These are phyloP conservation scores for Candida ulmi DNA, from an alignment of 805 yeast genomes.

Conservation along the genomic window DNA sequence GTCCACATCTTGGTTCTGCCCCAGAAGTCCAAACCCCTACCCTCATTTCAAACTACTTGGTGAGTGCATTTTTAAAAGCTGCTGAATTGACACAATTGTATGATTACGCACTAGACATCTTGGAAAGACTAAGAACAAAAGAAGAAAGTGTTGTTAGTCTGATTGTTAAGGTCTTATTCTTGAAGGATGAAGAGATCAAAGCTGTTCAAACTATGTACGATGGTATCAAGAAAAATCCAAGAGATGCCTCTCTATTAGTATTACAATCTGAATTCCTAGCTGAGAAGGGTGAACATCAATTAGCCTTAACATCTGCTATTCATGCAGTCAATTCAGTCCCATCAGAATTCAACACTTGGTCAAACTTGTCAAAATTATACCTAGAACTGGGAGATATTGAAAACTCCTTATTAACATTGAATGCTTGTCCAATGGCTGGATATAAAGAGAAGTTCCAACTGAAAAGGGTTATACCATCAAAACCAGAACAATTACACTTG, in stretches of 20 bases:
- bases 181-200: slow-evolving; percentile 53
- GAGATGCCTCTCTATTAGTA: slow-evolving; percentile 50
- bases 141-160: slow-evolving; percentile 58
- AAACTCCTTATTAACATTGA: slow-evolving; percentile 64
- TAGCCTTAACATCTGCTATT: slow-evolving; percentile 54
- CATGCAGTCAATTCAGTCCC: slow-evolving; percentile 70
- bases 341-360: slow-evolving; percentile 73
- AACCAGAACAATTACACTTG: slow-evolving; percentile 53
- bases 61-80: slow-evolving; percentile 65
- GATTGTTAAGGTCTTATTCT: slow-evolving; percentile 45
- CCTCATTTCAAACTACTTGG: slow-evolving; percentile 57
- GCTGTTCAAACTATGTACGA: slow-evolving; percentile 49
- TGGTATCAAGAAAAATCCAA: slow-evolving; percentile 42
- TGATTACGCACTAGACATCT: slow-evolving; percentile 53
- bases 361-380: slow-evolving; percentile 57
- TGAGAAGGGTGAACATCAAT: slow-evolving; percentile 44
- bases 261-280: slow-evolving; percentile 55
- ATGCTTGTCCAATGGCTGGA: slow-evolving; percentile 74
- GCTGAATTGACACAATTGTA: slow-evolving; percentile 61
- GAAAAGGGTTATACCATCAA: slow-evolving; percentile 52
- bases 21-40: slow-evolving; percentile 69
- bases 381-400: slow-evolving; percentile 61
- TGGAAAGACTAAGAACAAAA: slow-evolving; percentile 41
- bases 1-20: slow-evolving; percentile 60
- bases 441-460: slow-evolving; percentile 61